A percentile compares a stretch with the other conserved stretches of the same genome.
Evolutionary conservation across 2,329 filamentous ascomycete genomes (phyloP).

Genomic region (Arthrobotrys megalospora): DNA sequence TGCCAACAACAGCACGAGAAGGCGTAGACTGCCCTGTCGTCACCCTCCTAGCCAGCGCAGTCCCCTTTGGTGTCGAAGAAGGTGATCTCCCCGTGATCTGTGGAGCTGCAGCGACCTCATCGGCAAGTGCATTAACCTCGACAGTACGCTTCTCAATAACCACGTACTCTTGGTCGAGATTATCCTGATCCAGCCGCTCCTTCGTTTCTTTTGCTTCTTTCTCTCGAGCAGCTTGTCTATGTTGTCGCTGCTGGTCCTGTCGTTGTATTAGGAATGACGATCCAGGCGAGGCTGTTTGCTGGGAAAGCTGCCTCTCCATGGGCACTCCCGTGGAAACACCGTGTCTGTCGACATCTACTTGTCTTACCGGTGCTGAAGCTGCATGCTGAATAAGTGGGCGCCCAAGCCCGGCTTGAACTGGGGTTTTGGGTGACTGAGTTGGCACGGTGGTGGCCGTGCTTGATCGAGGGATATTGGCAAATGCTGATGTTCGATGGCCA

Average conservation of each 20-base stretch:
- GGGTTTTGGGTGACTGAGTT: slow-evolving; percentile 31
- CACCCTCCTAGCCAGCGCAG: slow-evolving; percentile 61
- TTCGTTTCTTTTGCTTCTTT: slow-evolving; percentile 50
- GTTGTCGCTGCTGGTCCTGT: slow-evolving; percentile 61
- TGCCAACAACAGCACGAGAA: slow-evolving; percentile 71
- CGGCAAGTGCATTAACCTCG: slow-evolving; percentile 96
- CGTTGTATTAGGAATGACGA: slow-evolving; percentile 63
- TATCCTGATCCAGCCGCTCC: slow-evolving; percentile 77
- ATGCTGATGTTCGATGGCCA: slow-evolving; percentile 31
- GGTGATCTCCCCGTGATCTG: slow-evolving; percentile 71
- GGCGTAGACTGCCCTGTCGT: slow-evolving; percentile 66
- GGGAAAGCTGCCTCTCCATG: slow-evolving; percentile 59
- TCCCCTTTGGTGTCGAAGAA: slow-evolving; percentile 62
- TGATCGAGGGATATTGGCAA: slow-evolving; percentile 16
- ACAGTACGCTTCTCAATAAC: slow-evolving; percentile 95
- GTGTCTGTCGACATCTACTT: slow-evolving; percentile 40
- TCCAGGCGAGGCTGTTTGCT: slow-evolving; percentile 63
- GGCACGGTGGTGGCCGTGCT: slow-evolving; percentile 26
- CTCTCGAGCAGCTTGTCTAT: slow-evolving; percentile 57
- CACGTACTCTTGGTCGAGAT: slow-evolving; percentile 92
- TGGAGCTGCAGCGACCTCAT: slow-evolving; percentile 90
- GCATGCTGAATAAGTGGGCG: slow-evolving; percentile 46
- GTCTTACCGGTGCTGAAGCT: slow-evolving; percentile 34
- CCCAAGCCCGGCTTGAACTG: slow-evolving; percentile 8
- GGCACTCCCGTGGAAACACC: slow-evolving; percentile 45